Evolutionary conservation across 768 basidiomycete species (phyloP).

Genomic region (Pisolithus marmoratus): DNA sequence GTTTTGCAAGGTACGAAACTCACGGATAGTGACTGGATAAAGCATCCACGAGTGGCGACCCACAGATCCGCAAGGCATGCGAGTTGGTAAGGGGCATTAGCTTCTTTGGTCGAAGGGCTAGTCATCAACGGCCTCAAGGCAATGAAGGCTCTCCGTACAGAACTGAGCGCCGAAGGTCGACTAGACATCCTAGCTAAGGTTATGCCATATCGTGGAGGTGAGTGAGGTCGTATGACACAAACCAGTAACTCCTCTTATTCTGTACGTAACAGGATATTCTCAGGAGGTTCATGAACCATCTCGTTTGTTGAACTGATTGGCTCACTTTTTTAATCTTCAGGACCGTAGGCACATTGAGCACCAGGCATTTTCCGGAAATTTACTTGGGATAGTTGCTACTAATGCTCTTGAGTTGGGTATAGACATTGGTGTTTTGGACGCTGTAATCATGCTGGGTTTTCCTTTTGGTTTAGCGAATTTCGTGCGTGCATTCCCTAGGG

Average conservation of each 20-base stretch:
- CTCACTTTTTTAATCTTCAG: slow-evolving; percentile 27
- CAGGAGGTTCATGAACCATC: slow-evolving; percentile 41
- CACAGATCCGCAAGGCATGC: slow-evolving; percentile 72
- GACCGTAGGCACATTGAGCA: slow-evolving; percentile 80
- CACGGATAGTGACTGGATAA: neutral
- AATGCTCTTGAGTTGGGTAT: slow-evolving; percentile 89
- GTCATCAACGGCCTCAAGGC: slow-evolving; percentile 38
- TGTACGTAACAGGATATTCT: slow-evolving; percentile 61
- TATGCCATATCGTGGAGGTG: slow-evolving; percentile 81
- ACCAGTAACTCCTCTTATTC: neutral
- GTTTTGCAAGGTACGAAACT: slow-evolving; percentile 69
- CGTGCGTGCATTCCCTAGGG: slow-evolving; percentile 36
- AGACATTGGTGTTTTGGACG: slow-evolving; percentile 86
- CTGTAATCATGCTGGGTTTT: slow-evolving; percentile 86
- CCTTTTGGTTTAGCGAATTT: slow-evolving; percentile 77
- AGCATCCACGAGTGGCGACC: neutral
- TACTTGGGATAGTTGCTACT: slow-evolving; percentile 84
- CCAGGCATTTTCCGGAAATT: slow-evolving; percentile 78
- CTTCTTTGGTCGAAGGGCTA: neutral
- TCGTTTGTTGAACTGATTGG: neutral
- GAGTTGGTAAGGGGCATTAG: slow-evolving; percentile 52
- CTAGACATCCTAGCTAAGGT: slow-evolving; percentile 70
- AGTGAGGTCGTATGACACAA: slow-evolving; percentile 7
- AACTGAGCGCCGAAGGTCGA: slow-evolving; percentile 70
- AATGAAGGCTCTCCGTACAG: slow-evolving; percentile 70